Conservation (phyloP, 2,329 filamentous ascomycete genomes). For the Nemania serpens region DNA sequence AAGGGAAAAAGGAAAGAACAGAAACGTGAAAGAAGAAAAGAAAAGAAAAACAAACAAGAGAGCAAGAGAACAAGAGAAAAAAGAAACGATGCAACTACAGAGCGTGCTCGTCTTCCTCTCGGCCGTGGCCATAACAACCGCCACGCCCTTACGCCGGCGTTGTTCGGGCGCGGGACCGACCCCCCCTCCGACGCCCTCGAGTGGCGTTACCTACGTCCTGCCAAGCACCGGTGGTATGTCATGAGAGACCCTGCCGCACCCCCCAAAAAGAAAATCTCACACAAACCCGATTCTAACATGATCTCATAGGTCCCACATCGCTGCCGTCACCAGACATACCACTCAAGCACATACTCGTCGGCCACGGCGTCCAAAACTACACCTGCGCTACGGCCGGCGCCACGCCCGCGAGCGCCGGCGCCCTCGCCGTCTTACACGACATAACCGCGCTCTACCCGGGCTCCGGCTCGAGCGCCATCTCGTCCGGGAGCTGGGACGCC, state of each 20-base stretch:
- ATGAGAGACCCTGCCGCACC: slow-evolving; percentile 19
- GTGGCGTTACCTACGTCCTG: slow-evolving; percentile 40
- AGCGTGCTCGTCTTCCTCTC: slow-evolving; percentile 36
- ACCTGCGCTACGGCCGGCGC: slow-evolving; percentile 53
- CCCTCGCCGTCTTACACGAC: slow-evolving; percentile 65
- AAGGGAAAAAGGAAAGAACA: neutral
- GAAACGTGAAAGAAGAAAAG: neutral
- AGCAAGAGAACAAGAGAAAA: neutral
- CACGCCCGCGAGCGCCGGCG: slow-evolving; percentile 51
- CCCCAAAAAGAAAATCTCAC: neutral
- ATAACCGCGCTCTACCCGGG: slow-evolving; percentile 57
- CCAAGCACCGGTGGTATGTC: slow-evolving; percentile 45
- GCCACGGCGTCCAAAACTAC: slow-evolving; percentile 72
- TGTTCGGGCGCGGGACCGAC: slow-evolving; percentile 17
- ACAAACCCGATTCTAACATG: neutral
- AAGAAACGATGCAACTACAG: slow-evolving; percentile 36
- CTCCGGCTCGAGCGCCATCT: slow-evolving; percentile 46
- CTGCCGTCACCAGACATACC: slow-evolving; percentile 50
- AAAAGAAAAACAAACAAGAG: slow-evolving; percentile 2
- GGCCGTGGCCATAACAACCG: slow-evolving; percentile 35
- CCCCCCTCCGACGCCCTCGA: slow-evolving; percentile 10
- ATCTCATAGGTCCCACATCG: slow-evolving; percentile 43
- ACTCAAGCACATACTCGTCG: slow-evolving; percentile 62
- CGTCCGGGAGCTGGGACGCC: slow-evolving; percentile 43
- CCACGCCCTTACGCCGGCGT: slow-evolving; percentile 35